Evolutionary conservation across 768 basidiomycete genomes (phyloP), one percentile per base, ranked within the genome.

Genomic region (Megacollybia marginata): DNA sequence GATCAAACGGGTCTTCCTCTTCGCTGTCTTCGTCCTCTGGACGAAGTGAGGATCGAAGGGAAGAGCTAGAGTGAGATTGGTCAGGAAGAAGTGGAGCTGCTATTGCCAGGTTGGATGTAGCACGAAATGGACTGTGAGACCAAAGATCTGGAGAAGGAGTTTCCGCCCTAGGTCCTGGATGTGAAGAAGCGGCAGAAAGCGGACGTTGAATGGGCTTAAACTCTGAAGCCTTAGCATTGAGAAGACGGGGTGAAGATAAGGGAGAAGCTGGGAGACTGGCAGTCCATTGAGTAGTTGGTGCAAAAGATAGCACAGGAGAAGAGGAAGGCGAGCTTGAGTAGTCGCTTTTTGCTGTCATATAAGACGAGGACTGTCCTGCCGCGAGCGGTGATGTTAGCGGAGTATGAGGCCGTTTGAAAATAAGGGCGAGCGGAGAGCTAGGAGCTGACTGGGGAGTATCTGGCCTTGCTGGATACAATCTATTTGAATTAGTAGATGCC

Each of bases 131-230:
- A 57, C 70, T 77, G 62, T 89, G 88, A 2, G 89, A 80, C 92
- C 92, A 95, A 48, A 92, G 63, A 70, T 94, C 92, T 11, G 89
- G 89, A 7, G 89, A 89, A n/a, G 88, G 85, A 1, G 89, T 90
- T 52, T 91, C 88, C 9, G 80, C 79, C 40, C 89, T 69, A 53
- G 73, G 79, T 50, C 66, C 75, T 46, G 78, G 83, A 59, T 75
- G 78, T 32, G 75, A 83, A 18, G 79, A 82, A 32, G 82, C 81
- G 1, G 89, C 84, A 8, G 86, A 87, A 23, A 90, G 74, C 0
- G 92, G 88, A 2, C 88, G 79, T 31, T 78, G 83, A 34, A 88
- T 84, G 15, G 92, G 92, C 56, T 82, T 87, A 67, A 94, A 94
- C 62, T 93, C 90, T 34, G 75, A 80, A 1, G 92, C 92, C 68